A percentile compares a stretch with the other conserved stretches of the same genome.
Evolutionary conservation across 495 filamentous ascomycete genomes (phyloP).

Genomic region (Penicillium soppii): DNA sequence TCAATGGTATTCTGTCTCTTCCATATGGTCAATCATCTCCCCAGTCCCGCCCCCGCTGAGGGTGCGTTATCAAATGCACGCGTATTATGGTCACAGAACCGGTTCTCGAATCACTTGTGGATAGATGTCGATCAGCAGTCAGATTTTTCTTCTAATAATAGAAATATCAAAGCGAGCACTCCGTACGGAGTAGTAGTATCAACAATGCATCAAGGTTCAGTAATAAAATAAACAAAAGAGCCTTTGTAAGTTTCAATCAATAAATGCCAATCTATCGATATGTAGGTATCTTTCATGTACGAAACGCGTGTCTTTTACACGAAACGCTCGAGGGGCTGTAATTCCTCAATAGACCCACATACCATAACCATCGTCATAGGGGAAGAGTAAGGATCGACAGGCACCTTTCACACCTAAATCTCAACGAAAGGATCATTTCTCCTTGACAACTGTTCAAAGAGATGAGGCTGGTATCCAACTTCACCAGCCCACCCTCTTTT

Average conservation of each 20-base stretch:
- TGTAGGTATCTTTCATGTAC: background rate
- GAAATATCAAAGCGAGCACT: no score
- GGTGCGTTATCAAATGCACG: background rate
- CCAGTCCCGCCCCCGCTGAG: background rate
- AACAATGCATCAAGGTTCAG: no score
- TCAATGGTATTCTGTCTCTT: background rate
- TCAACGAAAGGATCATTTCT: constrained; percentile 4
- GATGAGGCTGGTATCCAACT: constrained; percentile 13
- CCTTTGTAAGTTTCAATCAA: background rate
- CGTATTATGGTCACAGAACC: background rate
- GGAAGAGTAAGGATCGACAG: constrained; percentile 9
- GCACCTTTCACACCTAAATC: constrained; percentile 5
- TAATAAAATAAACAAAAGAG: background rate
- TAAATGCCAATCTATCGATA: background rate
- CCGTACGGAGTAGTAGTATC: no score
- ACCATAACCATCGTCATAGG: constrained; percentile 8
- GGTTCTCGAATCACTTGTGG: background rate
- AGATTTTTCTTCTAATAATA: no score
- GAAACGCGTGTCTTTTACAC: constrained; percentile 5
- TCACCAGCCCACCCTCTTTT: constrained; percentile 5
- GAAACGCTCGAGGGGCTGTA: constrained; percentile 3
- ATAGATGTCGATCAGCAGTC: background rate
- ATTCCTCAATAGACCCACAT: constrained; percentile 10
- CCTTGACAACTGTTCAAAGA: constrained; percentile 5
- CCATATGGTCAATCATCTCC: background rate